A percentile compares a stretch with the other conserved stretches of the same genome.
Conservation (phyloP, 441 rosid genomes). For the Erodium moschatum region DNA sequence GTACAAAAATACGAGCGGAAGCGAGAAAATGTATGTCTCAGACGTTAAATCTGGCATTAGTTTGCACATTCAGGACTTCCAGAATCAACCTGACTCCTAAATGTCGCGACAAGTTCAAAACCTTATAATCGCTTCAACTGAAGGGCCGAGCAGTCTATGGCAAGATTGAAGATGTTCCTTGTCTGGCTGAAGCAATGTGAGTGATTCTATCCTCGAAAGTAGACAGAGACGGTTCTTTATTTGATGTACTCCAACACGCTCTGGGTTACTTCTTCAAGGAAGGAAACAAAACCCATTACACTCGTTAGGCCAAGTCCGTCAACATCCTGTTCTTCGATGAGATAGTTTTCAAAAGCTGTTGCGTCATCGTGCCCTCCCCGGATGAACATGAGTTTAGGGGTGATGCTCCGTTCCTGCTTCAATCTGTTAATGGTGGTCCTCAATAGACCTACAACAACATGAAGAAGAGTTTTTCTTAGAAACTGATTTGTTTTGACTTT, state of each 20-base stretch:
- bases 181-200: neutral
- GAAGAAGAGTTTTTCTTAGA: neutral
- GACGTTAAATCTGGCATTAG: neutral
- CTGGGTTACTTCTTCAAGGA: conserved; percentile 76
- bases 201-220: neutral
- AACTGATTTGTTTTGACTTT: neutral
- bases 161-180: neutral
- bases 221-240: conserved; percentile 20
- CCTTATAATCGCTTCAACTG: neutral
- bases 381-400: conserved; percentile 74
- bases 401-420: conserved; percentile 80
- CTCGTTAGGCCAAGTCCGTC: conserved; percentile 78
- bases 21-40: neutral
- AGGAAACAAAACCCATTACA: conserved; percentile 87
- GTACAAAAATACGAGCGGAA: neutral
- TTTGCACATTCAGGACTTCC: neutral
- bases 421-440: conserved; percentile 67
- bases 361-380: conserved; percentile 83
- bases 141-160: neutral
- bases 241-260: conserved; percentile 76
- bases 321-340: conserved; percentile 90
- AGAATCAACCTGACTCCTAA: neutral
- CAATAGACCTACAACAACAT: conserved; percentile 41
- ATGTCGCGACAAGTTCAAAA: neutral
- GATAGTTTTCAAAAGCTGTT: conserved; percentile 69